Percentiles rank a stretch among this genome's conserved stretches.
Evolutionary conservation across 1,139 yeast genomes (phyloP).

Genomic region (Hyphopichia buzzinii): DNA sequence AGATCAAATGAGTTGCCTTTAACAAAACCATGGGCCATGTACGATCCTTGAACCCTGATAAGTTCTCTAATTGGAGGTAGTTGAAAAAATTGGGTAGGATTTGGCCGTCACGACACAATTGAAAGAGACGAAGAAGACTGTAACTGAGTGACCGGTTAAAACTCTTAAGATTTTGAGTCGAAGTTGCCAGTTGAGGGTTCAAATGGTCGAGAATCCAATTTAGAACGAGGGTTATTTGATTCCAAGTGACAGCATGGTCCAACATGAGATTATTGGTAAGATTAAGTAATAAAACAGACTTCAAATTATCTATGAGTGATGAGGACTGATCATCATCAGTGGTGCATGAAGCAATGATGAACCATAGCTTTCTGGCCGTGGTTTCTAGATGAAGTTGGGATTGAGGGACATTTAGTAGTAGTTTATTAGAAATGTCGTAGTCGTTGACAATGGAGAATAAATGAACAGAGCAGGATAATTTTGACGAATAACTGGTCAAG

Average conservation of each 20-base stretch:
- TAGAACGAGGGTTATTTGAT: conserved; percentile 25
- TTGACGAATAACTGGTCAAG: background rate
- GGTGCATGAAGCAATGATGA: conserved; percentile 7
- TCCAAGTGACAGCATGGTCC: conserved; percentile 26
- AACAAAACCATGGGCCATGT: conserved; percentile 11
- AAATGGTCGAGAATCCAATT: conserved; percentile 31
- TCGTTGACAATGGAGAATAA: conserved; percentile 38
- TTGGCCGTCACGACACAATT: conserved; percentile 17
- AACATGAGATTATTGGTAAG: conserved; percentile 28
- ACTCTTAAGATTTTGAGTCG: conserved; percentile 5
- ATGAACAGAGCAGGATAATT: conserved; percentile 22
- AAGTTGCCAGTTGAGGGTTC: conserved; percentile 10
- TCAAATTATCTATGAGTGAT: conserved; percentile 21
- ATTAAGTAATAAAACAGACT: conserved; percentile 30
- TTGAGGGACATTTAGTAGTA: conserved; percentile 21
- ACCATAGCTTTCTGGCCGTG: conserved; percentile 35
- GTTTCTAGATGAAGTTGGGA: conserved; percentile 32
- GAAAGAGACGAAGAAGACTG: conserved; percentile 23
- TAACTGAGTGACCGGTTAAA: conserved; percentile 20
- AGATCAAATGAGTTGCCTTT: conserved; percentile 20
- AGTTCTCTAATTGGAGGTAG: conserved; percentile 9
- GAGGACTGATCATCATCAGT: conserved; percentile 8
- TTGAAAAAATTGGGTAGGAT: conserved; percentile 18
- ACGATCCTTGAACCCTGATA: background rate
- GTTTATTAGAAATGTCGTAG: conserved; percentile 32